Conservation (phyloP, 1,139 yeast species). For the Diutina siamensis region DNA sequence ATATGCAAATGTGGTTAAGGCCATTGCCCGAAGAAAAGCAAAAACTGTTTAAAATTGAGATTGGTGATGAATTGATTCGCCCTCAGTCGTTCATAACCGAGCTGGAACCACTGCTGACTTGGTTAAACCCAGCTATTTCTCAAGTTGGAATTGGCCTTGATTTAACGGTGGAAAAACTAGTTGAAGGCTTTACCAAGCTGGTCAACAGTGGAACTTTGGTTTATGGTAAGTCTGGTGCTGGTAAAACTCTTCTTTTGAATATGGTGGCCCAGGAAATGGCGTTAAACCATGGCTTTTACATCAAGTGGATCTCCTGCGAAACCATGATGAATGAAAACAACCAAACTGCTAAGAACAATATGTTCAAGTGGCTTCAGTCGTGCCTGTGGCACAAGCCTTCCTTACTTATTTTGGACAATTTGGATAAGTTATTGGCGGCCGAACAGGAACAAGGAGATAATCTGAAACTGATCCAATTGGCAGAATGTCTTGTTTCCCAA, state of each 20-base stretch:
- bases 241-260: slow-evolving; percentile 51
- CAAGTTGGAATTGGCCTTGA: slow-evolving; percentile 35
- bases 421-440: slow-evolving; percentile 66
- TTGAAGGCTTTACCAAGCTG: slow-evolving; percentile 33
- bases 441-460: slow-evolving; percentile 64
- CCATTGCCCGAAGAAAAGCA: slow-evolving; percentile 15
- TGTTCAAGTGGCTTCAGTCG: slow-evolving; percentile 43
- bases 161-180: slow-evolving; percentile 26
- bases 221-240: slow-evolving; percentile 72
- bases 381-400: slow-evolving; percentile 79
- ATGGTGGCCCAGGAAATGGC: slow-evolving; percentile 28
- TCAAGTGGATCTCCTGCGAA: slow-evolving; percentile 41
- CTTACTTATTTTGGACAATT: slow-evolving; percentile 62
- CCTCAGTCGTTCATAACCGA: slow-evolving; percentile 33
- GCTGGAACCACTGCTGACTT: slow-evolving; percentile 7
- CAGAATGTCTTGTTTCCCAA: slow-evolving; percentile 33
- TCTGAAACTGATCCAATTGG: slow-evolving; percentile 44
- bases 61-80: slow-evolving; percentile 44
- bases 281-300: slow-evolving; percentile 27
- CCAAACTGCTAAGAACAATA: slow-evolving; percentile 12
- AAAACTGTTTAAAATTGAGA: slow-evolving; percentile 24
- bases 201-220: slow-evolving; percentile 43
- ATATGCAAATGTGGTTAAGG: slow-evolving; percentile 33
- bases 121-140: slow-evolving; percentile 23
- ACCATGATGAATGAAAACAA: slow-evolving; percentile 21